Evolutionary conservation across 176 grass and related monocot genomes (phyloP).

Genomic region (Zea luxurians): DNA sequence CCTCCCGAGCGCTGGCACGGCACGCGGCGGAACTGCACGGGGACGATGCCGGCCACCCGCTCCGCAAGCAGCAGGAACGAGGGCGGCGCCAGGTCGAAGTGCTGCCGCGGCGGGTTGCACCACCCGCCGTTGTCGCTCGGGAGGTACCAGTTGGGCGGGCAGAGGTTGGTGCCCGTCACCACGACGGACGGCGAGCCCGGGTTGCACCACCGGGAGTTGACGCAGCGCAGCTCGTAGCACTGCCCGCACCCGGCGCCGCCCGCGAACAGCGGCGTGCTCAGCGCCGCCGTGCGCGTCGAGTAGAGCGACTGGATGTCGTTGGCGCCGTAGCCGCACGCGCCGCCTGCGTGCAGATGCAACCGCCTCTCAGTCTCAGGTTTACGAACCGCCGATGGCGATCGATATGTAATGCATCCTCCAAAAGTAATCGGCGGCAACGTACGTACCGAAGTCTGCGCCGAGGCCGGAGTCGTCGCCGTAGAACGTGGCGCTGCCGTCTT

Average conservation of each 20-base stretch:
- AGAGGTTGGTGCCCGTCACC: slow-evolving; percentile 79
- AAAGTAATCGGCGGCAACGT: no score
- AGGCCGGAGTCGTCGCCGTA: slow-evolving; percentile 59
- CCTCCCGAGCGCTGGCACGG: slow-evolving; percentile 52
- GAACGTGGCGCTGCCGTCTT: slow-evolving; percentile 55
- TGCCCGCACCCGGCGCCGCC: slow-evolving; percentile 43
- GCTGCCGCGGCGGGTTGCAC: slow-evolving; percentile 77
- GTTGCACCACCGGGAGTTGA: slow-evolving; percentile 37
- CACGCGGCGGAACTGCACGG: slow-evolving; percentile 68
- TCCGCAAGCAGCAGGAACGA: slow-evolving; percentile 51
- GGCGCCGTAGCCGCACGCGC: slow-evolving; percentile 41
- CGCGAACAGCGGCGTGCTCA: slow-evolving; percentile 77
- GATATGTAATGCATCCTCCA: neutral
- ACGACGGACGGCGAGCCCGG: slow-evolving; percentile 35
- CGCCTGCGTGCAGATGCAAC: slow-evolving; percentile 7
- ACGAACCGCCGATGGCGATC: no score
- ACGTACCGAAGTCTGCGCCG: slow-evolving; percentile 52
- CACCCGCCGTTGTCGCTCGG: slow-evolving; percentile 61
- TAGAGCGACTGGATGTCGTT: slow-evolving; percentile 40
- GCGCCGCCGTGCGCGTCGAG: slow-evolving; percentile 62
- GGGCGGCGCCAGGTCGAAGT: slow-evolving; percentile 77
- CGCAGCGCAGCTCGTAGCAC: slow-evolving; percentile 73
- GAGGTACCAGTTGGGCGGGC: slow-evolving; percentile 62
- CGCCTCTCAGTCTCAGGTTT: no score
- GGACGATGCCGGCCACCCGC: slow-evolving; percentile 55